Evolutionary conservation across 768 basidiomycete genomes (phyloP), one percentile per base, ranked within the genome.

Genomic region (Boletus edulis): DNA sequence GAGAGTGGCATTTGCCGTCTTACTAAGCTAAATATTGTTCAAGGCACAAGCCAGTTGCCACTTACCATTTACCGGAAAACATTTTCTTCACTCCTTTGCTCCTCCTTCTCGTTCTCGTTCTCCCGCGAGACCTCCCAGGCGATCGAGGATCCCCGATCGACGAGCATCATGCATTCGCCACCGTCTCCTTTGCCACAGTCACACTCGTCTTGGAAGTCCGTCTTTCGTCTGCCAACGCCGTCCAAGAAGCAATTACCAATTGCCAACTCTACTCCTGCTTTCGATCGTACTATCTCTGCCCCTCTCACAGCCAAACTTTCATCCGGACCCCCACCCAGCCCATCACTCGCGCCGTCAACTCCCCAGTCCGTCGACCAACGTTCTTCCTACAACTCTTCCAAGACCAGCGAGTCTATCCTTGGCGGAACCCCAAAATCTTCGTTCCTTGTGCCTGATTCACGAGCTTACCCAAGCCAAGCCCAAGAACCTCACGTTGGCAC

Each of bases 331-430:
- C 75, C 77, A 20, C 70, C 80, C 14, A 79, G 76, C 51, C 67
- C 80, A 38, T 75, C 82, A 1, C 75, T 83, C 52, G 78, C 81
- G 6, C 85, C 84, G 10, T 74, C 75, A 18, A 81, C 84, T n/a
- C 74, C 78, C 46, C 67, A 75, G 35, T 81, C 82, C 31, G 62
- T 63, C 34, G 83, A 84, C 72, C 81, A 81, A 51, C 81, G 89
- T 50, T 87, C 82, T 32, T 92, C 91, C 12, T 88, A 82, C 73
- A 89, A 86, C 66, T 91, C 89, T 14, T 90, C 87, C 44, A 82
- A 84, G 59, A 85, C 86, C 15, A 86, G 79, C 61, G 89, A 89
- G 64, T 89, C 87, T 2, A 82, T 80, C 68, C 73, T 71, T 46
- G 58, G 35, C 54, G 70, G 55, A 45, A 73, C 68, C 5, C 60